Conservation (phyloP, 176 grass and related monocot species). For the Dactylis glomerata region DNA sequence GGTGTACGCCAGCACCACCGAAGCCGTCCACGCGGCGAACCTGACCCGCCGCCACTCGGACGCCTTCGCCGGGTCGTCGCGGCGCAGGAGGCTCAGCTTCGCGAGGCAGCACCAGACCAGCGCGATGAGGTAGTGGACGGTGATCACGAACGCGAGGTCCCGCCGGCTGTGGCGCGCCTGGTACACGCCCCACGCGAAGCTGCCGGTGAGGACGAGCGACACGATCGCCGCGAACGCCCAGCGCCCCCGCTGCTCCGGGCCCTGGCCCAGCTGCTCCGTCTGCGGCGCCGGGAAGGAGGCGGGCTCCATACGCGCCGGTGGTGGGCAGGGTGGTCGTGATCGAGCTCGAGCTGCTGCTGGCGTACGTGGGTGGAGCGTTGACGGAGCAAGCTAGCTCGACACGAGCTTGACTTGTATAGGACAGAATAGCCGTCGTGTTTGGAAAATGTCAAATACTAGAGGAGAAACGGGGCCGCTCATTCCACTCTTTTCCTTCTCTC, state of each 20-base stretch:
- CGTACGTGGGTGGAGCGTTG: too few relatives aligned
- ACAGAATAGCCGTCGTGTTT: too few relatives aligned
- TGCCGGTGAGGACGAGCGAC: background rate
- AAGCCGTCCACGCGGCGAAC: background rate
- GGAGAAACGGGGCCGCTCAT: too few relatives aligned
- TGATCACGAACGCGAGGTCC: conserved; percentile 10
- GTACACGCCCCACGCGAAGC: conserved; percentile 10
- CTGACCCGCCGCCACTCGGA: too few relatives aligned
- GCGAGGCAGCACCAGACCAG: background rate
- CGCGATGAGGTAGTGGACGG: background rate
- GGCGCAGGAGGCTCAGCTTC: conserved; percentile 3
- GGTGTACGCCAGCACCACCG: background rate
- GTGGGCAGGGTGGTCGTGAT: too few relatives aligned
- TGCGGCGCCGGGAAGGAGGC: background rate
- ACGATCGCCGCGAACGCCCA: background rate
- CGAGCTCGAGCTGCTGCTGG: too few relatives aligned
- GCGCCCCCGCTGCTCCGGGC: background rate
- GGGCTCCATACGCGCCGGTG: too few relatives aligned
- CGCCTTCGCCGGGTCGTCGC: background rate
- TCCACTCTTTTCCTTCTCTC: too few relatives aligned
- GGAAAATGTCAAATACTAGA: too few relatives aligned
- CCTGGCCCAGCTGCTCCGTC: background rate
- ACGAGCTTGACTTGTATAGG: too few relatives aligned
- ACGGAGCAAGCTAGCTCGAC: too few relatives aligned
- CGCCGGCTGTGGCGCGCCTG: background rate